phyloP scores from a whole-genome alignment of 1,139 yeast genomes.

The Nadsonia starkeyi-henricii region DNA sequence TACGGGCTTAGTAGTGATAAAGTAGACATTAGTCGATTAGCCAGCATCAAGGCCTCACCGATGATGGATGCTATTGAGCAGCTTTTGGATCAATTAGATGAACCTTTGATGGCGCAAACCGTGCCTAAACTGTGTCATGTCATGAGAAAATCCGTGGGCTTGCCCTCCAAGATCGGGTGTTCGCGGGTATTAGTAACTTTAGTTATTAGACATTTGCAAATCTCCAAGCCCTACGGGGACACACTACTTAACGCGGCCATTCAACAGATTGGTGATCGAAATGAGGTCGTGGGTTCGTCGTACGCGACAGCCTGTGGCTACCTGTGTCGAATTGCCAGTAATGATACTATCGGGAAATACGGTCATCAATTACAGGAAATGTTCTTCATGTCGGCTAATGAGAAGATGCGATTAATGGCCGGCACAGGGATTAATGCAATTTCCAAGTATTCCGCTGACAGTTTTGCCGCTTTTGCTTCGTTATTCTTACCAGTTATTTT shows the following conservation, averaged over 20 bases:
- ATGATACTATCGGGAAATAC: slow-evolving; percentile 42
- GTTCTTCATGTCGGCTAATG: slow-evolving; percentile 43
- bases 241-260: slow-evolving; percentile 40
- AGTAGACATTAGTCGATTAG: slow-evolving; percentile 66
- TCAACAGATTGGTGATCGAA: slow-evolving; percentile 52
- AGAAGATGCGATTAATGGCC: slow-evolving; percentile 31
- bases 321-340: slow-evolving; percentile 47
- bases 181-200: slow-evolving; percentile 61
- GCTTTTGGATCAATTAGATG: slow-evolving; percentile 25
- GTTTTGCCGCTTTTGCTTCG: slow-evolving; percentile 47
- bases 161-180: slow-evolving; percentile 85
- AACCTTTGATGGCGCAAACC: slow-evolving; percentile 36
- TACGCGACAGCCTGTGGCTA: slow-evolving; percentile 78
- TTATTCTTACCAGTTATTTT: slow-evolving; percentile 68
- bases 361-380: slow-evolving; percentile 36
- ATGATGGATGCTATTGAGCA: slow-evolving; percentile 79
- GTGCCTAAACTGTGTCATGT: slow-evolving; percentile 34
- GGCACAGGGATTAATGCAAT: slow-evolving; percentile 56
- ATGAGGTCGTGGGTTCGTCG: slow-evolving; percentile 57
- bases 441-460: slow-evolving; percentile 57
- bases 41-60: slow-evolving; percentile 67
- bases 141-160: slow-evolving; percentile 61
- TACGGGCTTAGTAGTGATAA: slow-evolving; percentile 59
- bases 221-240: slow-evolving; percentile 49
- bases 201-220: slow-evolving; percentile 41